Evolutionary conservation across 345 rosid species (phyloP), one percentile per base, ranked within the genome.

Genomic region (Microcos paniculata): DNA sequence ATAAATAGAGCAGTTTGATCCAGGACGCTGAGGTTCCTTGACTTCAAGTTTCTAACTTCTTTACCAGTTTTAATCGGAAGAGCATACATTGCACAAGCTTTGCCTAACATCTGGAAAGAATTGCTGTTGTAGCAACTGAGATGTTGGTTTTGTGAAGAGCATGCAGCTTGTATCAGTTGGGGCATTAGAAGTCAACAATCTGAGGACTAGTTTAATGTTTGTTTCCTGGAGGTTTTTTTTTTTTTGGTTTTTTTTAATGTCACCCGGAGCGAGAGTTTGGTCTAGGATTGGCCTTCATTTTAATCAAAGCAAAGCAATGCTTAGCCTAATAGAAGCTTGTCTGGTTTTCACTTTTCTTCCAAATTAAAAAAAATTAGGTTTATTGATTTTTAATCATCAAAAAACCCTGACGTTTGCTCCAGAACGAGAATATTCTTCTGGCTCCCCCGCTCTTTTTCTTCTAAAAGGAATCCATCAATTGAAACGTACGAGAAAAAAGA

Each of bases 161-260:
- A 69, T 30, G 72, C 58, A 49, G 31, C 72, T 48, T 69, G 58
- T 48, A 68, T 69, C 59, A 19, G 42, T 69, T 57, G 62, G n/a
- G 7, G 57, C 24, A 40, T 42, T 64, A 64, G 18, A 64, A 64
- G 8, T 64, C 16, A 10, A 35, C 21, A 21, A 62, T 33, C 45
- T 35, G 45, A 62, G 43, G 7, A 21, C 38, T 62, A 35, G 35
- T 35, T 31, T 23, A 23, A 45, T 46, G 71, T 67, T 45, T 43
- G 70, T 66, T 67, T 45, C 40, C 9, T 6, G 35, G 26, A n/a
- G 40, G 71, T 24, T 46, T 0, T 3, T 42, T 1, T 42, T 42
- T 42, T 42, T 42, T 0, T 6, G 3, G 28, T 26, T 46, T 46
- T n/a, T n/a, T n/a, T n/a, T n/a, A n/a, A n/a, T n/a, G n/a, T n/a